phyloP scores from a whole-genome alignment of 2,329 filamentous ascomycete genomes.

The Ophiostoma perfectum region DNA sequence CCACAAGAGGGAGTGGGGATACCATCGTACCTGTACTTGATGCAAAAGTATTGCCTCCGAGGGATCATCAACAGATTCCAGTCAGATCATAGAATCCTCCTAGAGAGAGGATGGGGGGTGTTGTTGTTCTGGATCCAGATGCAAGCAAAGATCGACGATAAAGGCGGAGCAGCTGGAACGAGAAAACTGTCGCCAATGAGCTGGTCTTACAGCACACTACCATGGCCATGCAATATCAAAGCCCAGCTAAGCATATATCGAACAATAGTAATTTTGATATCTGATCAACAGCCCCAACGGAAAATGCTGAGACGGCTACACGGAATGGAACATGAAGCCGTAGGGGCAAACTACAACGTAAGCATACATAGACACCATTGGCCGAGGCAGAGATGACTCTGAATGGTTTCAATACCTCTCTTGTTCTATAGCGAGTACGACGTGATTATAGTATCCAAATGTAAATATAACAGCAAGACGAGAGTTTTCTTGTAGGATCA shows the following conservation, averaged over 20 bases:
- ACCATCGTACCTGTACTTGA: neutral
- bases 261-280: neutral
- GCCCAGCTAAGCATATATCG: neutral
- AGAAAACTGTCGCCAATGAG: neutral
- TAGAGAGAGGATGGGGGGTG: neutral
- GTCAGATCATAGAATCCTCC: neutral
- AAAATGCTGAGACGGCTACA: neutral
- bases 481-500: no score
- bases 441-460: no score
- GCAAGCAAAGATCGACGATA: neutral
- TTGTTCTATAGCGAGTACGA: no score
- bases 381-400: neutral
- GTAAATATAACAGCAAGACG: no score
- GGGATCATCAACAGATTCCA: neutral
- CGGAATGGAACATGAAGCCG: neutral
- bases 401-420: neutral
- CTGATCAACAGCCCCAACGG: neutral
- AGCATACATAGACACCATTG: neutral
- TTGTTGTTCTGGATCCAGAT: neutral
- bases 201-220: neutral
- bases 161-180: neutral
- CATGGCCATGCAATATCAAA: no score
- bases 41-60: neutral
- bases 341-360: neutral
- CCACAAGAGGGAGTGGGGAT: neutral